These are phyloP conservation scores for Kuraishia borneana DNA, from an alignment of 805 yeast species.

Conservation along the genomic window DNA sequence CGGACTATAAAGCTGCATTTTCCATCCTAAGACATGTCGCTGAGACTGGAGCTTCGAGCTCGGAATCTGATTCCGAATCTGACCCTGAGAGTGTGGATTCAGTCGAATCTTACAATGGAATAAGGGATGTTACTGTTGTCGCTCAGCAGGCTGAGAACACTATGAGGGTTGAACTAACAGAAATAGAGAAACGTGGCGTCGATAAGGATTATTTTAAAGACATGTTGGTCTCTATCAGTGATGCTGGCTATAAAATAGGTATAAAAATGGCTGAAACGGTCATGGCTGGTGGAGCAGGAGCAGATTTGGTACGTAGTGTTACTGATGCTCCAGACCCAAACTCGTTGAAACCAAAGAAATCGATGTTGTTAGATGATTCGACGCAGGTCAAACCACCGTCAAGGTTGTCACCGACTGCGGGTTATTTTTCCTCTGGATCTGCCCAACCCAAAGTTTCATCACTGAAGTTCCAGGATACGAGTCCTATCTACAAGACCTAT, in stretches of 20 bases:
- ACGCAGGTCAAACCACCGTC: not conserved
- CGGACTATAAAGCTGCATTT: not conserved
- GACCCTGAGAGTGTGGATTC: constrained; percentile 9
- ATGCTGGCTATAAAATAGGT: constrained; percentile 21
- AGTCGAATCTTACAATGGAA: not conserved
- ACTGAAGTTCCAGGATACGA: constrained; percentile 5
- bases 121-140: constrained; percentile 2
- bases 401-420: not conserved
- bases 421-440: not conserved
- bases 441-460: not conserved
- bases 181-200: constrained; percentile 11
- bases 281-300: constrained; percentile 22
- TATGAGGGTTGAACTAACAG: constrained; percentile 13
- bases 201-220: constrained; percentile 18
- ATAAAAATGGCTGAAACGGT: constrained; percentile 24
- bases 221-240: constrained; percentile 16
- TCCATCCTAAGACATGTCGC: not conserved
- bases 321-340: constrained; percentile 26
- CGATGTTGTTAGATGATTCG: constrained; percentile 16
- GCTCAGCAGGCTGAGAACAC: constrained; percentile 12
- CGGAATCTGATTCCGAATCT: constrained; percentile 1
- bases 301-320: constrained; percentile 26
- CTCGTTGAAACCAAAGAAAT: constrained; percentile 12
- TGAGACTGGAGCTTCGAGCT: not conserved
- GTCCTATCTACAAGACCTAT: constrained; percentile 4